These are phyloP conservation scores for Silene coronaria DNA, from an alignment of 179 eudicot genomes.

Conservation along the genomic window DNA sequence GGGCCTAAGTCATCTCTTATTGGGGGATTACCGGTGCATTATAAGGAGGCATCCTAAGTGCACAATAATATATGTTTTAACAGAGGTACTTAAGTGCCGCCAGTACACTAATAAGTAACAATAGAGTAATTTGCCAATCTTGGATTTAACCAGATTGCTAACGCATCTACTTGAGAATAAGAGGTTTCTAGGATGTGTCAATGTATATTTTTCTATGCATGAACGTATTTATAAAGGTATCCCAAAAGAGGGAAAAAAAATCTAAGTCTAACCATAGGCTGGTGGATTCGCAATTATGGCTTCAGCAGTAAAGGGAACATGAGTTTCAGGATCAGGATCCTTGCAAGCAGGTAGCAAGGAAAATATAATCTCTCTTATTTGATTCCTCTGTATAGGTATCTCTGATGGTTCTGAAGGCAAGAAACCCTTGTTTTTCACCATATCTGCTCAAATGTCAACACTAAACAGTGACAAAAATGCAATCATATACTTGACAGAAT, in stretches of 20 bases:
- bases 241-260: slow-evolving; percentile 3
- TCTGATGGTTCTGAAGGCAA: slow-evolving; percentile 85
- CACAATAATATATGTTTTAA: too few species aligned
- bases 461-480: neutral
- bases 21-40: too few species aligned
- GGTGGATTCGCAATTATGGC: slow-evolving; percentile 95
- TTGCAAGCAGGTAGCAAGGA: slow-evolving; percentile 78
- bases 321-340: slow-evolving; percentile 52
- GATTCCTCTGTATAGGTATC: slow-evolving; percentile 62
- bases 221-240: neutral
- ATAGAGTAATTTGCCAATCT: too few species aligned
- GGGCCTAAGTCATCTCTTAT: too few species aligned
- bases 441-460: slow-evolving; percentile 41
- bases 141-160: too few species aligned
- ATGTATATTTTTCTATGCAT: neutral
- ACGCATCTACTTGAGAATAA: neutral
- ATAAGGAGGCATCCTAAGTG: too few species aligned
- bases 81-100: too few species aligned
- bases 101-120: too few species aligned
- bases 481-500: neutral
- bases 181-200: neutral
- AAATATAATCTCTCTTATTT: slow-evolving; percentile 63
- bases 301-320: slow-evolving; percentile 55
- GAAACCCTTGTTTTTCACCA: slow-evolving; percentile 93
- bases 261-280: slow-evolving; percentile 66